Percentiles rank a stretch among this genome's conserved stretches.
These are phyloP conservation scores for Cordyceps cateniannulata DNA, from an alignment of 2,329 filamentous ascomycete genomes.

Conservation along the genomic window DNA sequence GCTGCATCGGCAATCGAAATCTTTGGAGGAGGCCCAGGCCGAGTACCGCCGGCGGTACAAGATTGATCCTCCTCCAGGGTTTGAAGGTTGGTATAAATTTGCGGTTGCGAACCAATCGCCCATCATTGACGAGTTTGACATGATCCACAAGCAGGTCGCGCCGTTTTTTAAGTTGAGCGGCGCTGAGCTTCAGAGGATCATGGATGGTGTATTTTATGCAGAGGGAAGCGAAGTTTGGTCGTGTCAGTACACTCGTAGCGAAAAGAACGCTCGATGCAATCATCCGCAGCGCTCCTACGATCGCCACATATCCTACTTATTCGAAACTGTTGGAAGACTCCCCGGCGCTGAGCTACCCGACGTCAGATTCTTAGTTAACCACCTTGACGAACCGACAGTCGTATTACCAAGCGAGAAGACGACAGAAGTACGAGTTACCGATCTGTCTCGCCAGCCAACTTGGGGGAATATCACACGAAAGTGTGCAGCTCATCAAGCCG, in stretches of 20 bases:
- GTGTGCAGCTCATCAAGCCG: slow-evolving; percentile 18
- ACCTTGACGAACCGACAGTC: slow-evolving; percentile 43
- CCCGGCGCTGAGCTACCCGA: slow-evolving; percentile 26
- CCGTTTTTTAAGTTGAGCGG: slow-evolving; percentile 37
- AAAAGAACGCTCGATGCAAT: slow-evolving; percentile 24
- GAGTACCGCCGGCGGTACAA: slow-evolving; percentile 40
- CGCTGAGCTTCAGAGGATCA: slow-evolving; percentile 22
- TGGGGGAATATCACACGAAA: slow-evolving; percentile 27
- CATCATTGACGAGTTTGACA: slow-evolving; percentile 46
- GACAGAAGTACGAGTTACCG: slow-evolving; percentile 16
- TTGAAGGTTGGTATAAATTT: slow-evolving; percentile 39
- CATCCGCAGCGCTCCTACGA: slow-evolving; percentile 29
- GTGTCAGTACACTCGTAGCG: slow-evolving; percentile 25
- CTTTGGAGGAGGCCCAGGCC: slow-evolving; percentile 24
- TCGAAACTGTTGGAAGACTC: slow-evolving; percentile 25
- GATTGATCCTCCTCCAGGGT: slow-evolving; percentile 38
- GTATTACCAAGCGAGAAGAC: slow-evolving; percentile 16
- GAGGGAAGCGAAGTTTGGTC: slow-evolving; percentile 30
- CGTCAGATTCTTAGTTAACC: slow-evolving; percentile 38
- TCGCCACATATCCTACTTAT: slow-evolving; percentile 25
- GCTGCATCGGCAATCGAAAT: slow-evolving; percentile 31
- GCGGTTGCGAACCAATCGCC: slow-evolving; percentile 32
- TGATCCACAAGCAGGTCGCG: slow-evolving; percentile 31
- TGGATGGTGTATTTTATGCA: slow-evolving; percentile 20
- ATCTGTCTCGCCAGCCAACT: slow-evolving; percentile 22